phyloP scores from a whole-genome alignment of 495 filamentous ascomycete genomes.

The Cenococcum geophilum region DNA sequence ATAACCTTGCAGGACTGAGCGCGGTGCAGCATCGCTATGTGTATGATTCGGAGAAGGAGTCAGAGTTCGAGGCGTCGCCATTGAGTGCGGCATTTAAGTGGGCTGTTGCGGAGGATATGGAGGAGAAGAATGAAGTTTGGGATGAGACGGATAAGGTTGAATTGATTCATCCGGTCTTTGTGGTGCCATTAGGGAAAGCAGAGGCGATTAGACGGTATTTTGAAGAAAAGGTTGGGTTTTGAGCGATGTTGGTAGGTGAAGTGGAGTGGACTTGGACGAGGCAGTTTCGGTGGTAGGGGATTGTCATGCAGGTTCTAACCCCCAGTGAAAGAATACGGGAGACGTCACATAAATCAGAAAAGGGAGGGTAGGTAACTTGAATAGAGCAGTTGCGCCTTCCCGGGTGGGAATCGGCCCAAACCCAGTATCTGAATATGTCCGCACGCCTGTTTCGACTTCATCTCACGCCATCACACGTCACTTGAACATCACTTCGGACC shows the following conservation, averaged over 20 bases:
- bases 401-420: too few relatives aligned
- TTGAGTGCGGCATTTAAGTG: constrained; percentile 60
- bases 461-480: too few relatives aligned
- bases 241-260: not conserved
- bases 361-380: too few relatives aligned
- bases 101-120: constrained; percentile 38
- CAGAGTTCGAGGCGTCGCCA: constrained; percentile 5
- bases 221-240: constrained; percentile 50
- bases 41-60: constrained; percentile 41
- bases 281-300: too few relatives aligned
- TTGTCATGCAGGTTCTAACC: too few relatives aligned
- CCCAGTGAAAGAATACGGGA: too few relatives aligned
- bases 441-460: too few relatives aligned
- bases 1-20: constrained; percentile 80
- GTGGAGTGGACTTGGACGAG: too few relatives aligned
- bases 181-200: constrained; percentile 65
- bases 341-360: too few relatives aligned
- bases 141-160: constrained; percentile 48
- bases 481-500: too few relatives aligned
- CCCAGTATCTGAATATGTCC: too few relatives aligned
- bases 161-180: constrained; percentile 73
- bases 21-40: constrained; percentile 70
- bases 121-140: constrained; percentile 44
- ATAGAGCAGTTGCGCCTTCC: too few relatives aligned
- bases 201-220: constrained; percentile 60